Conservation (phyloP, 805 yeast species). For the Cyberlindnera maritima region DNA sequence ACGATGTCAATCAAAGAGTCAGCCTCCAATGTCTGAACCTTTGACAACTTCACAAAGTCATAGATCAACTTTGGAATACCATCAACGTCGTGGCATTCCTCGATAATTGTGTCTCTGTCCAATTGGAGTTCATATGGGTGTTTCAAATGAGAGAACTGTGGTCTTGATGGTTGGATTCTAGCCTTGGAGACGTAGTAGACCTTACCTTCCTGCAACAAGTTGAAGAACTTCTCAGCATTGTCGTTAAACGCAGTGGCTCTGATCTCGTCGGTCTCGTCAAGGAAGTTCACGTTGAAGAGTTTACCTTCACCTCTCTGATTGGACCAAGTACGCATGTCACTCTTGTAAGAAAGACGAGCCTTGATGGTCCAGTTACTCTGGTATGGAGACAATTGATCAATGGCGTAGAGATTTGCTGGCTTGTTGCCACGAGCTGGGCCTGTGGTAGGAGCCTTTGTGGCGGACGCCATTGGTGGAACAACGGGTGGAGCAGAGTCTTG, state of each 20-base stretch:
- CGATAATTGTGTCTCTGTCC: conserved; percentile 75
- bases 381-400: conserved; percentile 88
- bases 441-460: conserved; percentile 11
- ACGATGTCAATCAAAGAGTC: conserved; percentile 80
- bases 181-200: conserved; percentile 84
- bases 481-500: not conserved
- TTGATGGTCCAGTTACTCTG: conserved; percentile 89
- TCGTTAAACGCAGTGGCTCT: conserved; percentile 94
- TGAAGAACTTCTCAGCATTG: conserved; percentile 74
- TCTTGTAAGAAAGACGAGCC: conserved; percentile 86
- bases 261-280: conserved; percentile 95
- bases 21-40: conserved; percentile 63
- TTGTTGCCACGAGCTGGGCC: conserved; percentile 18
- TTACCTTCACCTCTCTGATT: conserved; percentile 87
- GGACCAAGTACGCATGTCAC: conserved; percentile 85
- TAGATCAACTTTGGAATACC: conserved; percentile 79
- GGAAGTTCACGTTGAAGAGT: conserved; percentile 79
- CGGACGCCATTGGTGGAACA: not conserved
- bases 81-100: conserved; percentile 58
- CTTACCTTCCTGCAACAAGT: conserved; percentile 79
- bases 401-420: conserved; percentile 56
- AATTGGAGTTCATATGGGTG: conserved; percentile 87
- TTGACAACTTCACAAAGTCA: conserved; percentile 67
- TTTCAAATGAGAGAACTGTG: conserved; percentile 76
- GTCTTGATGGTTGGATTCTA: conserved; percentile 77